Conservation (phyloP, 83 land plant genomes). For the Isoetes engelmannii region DNA sequence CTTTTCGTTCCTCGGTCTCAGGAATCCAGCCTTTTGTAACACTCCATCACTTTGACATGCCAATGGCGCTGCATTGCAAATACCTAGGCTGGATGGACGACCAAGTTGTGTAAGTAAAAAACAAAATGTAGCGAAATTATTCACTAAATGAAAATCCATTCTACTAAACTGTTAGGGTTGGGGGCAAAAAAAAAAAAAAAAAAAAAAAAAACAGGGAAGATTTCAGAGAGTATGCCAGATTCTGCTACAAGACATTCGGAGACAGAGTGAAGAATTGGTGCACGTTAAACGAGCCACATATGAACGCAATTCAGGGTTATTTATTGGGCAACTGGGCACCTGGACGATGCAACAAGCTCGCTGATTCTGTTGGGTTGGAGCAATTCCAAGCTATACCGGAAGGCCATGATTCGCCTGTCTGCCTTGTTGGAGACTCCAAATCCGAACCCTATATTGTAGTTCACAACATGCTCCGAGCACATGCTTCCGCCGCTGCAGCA, state of each 20-base stretch:
- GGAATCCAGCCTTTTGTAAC: constrained; percentile 6
- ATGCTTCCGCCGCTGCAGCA: neutral
- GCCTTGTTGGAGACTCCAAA: neutral
- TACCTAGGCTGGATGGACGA: neutral
- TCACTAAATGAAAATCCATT: neutral
- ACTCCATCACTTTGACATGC: neutral
- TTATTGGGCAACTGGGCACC: neutral
- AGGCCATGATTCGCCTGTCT: neutral
- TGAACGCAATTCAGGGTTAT: neutral
- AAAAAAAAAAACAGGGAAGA: neutral
- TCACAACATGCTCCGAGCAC: neutral
- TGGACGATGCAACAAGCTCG: neutral
- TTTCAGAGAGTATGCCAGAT: neutral
- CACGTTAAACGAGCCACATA: constrained; percentile 6
- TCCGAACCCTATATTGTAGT: neutral
- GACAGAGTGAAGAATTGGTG: constrained; percentile 10
- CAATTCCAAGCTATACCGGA: too few species aligned
- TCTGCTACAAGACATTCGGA: neutral
- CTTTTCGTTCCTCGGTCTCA: neutral
- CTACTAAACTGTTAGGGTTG: neutral
- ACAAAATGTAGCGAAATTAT: neutral
- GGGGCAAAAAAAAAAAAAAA: too few species aligned
- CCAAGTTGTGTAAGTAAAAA: constrained; percentile 3
- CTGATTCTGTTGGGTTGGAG: too few species aligned
- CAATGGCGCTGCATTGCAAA: neutral